Base-by-base conservation (phyloP, 768 basidiomycete genomes). In the Suillus sp. region DNA sequence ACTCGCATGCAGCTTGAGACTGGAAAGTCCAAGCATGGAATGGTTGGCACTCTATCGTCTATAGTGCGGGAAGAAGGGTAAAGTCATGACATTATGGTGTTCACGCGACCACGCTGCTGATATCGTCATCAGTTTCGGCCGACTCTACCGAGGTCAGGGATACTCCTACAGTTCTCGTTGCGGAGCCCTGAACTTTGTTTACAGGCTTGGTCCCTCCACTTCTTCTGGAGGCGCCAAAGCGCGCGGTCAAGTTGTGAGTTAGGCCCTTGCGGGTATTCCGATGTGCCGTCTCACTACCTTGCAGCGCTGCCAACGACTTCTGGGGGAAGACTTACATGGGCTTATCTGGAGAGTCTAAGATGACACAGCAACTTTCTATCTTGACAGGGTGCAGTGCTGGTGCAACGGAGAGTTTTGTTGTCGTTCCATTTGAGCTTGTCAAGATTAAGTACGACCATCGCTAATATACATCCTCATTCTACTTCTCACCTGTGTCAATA, bases 1-100 rank as follows among this genome's bases (percentile, higher is more conserved):
- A 99, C 97, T 25, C 92, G 97, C 32, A 96, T 98, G 88, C 97
- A 99, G 74, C 83, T 99, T n/a, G 91, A 92, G 74, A 92, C 89
- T 5, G 93, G 93, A 3, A 93, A 91, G 77, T 78, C 82, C 40
- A 76, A 84, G 51, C 81, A 85, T 62, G 92, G 95, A 7, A 84
- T 99, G 69, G 81, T 97, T 27, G 91, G 93, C 50, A 93, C 86
- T 35, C 89, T 99, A 77, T 80, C 79, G 63, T 82, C 87, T 16
- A 99, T 99, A 72, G 79, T 99, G 30, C 87, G 84, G 60, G 83
- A 93, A 71, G 96, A 99, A 83, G 97, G 96, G 96, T 97, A 69
- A 57, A 68, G 84, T 72, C 30, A 25, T 8, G 22, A 53, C 55
- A 60, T 64, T 47, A 54, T 40, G 43, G 30, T 1, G n/a, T 27